A percentile compares a stretch with the other conserved stretches of the same genome.
Conservation (phyloP, 2,329 filamentous ascomycete genomes). For the Fusarium heterosporum region DNA sequence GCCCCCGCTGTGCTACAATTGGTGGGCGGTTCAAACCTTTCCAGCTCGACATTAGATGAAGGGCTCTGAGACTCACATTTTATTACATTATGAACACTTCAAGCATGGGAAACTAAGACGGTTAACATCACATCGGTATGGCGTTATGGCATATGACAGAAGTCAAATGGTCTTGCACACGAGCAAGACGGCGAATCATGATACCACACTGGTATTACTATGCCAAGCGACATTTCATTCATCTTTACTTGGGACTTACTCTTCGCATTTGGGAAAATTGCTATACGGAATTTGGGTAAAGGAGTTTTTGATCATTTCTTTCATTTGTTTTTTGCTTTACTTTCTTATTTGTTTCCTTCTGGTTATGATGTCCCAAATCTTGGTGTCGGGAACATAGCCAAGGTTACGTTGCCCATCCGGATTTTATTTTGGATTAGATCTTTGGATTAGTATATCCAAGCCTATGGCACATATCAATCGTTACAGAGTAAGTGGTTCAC, state of each 20-base stretch:
- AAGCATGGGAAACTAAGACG: slow-evolving; percentile 24
- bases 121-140: slow-evolving; percentile 42
- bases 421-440: slow-evolving; percentile 11
- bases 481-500: slow-evolving; percentile 42
- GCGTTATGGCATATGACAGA: slow-evolving; percentile 45
- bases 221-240: slow-evolving; percentile 36
- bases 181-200: slow-evolving; percentile 41
- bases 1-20: slow-evolving; percentile 82
- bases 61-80: slow-evolving; percentile 36
- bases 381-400: slow-evolving; percentile 11
- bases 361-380: slow-evolving; percentile 1
- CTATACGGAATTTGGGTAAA: slow-evolving; percentile 41
- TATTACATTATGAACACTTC: slow-evolving; percentile 18
- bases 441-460: slow-evolving; percentile 17
- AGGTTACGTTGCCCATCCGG: background rate
- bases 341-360: slow-evolving; percentile 18
- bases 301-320: slow-evolving; percentile 41
- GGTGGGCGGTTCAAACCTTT: slow-evolving; percentile 87
- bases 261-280: slow-evolving; percentile 30
- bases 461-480: slow-evolving; percentile 35
- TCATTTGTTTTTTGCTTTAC: background rate
- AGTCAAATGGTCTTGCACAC: slow-evolving; percentile 38
- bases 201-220: slow-evolving; percentile 27
- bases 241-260: slow-evolving; percentile 30
- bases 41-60: slow-evolving; percentile 82